Base-by-base conservation (phyloP, 345 rosid species). In the Microthlaspi erraticum region DNA sequence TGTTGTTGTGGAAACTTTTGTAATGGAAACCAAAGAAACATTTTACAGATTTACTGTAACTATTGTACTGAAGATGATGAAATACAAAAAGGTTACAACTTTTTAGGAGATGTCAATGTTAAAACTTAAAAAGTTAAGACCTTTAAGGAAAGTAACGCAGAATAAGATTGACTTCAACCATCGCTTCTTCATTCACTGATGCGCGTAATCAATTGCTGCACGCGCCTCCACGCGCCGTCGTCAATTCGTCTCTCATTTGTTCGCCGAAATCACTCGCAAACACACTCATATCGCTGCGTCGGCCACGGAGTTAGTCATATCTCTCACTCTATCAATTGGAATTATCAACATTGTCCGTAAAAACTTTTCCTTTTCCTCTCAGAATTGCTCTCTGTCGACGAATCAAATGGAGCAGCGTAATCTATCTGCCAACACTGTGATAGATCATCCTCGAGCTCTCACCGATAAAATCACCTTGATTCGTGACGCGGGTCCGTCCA, bases 401-500 rank as follows among this genome's bases (percentile, higher is more conserved):
- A 56, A 31, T 12, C 61, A 37, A 61, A 83, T 80, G 86, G 84
- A 74, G 16, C 66, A 44, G 6, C 53, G 12, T 51, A 64, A 81
- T 45, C 75, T 74, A 37, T 68, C 81, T 8, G 77, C 69, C 23
- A 55, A 72, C 50, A 79, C 82, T 7, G 77, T 86, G 16, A 76
- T 74, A 4, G 82, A 61, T 17, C 76, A 89, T 69, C 80, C 76
- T 31, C 78, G 64, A 8, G 82, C 68, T 37, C 80, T 91, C 45
- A 51, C 81, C 7, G 58, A 73, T 14, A 91, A 87, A 77, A 77
- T 84, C 37, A 52, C 79, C 31, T 81, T 83, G 31, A 86, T 89
- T 71, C 84, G 90, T 50, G 51, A 18, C 34, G 91, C 83, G 10
- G 92, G 92, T 80, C 87, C 91, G 53, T 61, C 87, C 39, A 91